Percentiles rank a stretch among this genome's conserved stretches.
Evolutionary conservation across 2,329 filamentous ascomycete species (phyloP).

Genomic region (Aspergillus aculeatus): DNA sequence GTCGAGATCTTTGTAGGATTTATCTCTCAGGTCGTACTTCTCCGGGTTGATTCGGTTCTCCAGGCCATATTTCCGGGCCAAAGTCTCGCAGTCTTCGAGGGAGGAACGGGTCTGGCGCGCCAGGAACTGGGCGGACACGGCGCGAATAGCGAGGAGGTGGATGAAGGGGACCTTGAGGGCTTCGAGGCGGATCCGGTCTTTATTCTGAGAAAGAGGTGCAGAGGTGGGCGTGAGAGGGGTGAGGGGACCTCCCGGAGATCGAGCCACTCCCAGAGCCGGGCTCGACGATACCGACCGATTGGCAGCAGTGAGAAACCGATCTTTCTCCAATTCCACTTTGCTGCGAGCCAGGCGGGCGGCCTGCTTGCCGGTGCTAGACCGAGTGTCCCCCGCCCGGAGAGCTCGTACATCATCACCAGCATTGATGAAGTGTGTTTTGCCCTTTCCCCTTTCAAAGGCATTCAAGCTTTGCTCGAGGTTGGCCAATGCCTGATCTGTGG

Average conservation of each 20-base stretch:
- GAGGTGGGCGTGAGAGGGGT: slow-evolving; percentile 46
- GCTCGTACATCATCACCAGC: slow-evolving; percentile 38
- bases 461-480: slow-evolving; percentile 60
- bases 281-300: slow-evolving; percentile 44
- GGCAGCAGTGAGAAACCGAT: slow-evolving; percentile 39
- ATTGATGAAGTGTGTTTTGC: slow-evolving; percentile 49
- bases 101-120: slow-evolving; percentile 49
- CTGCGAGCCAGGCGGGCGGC: slow-evolving; percentile 31
- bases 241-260: slow-evolving; percentile 35
- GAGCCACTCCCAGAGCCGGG: slow-evolving; percentile 39
- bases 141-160: slow-evolving; percentile 55
- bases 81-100: slow-evolving; percentile 47
- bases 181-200: slow-evolving; percentile 41
- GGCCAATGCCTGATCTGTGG: slow-evolving; percentile 59
- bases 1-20: slow-evolving; percentile 61
- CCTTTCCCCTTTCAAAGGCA: slow-evolving; percentile 59
- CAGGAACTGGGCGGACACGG: slow-evolving; percentile 50
- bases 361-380: slow-evolving; percentile 30
- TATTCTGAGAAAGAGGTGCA: slow-evolving; percentile 37
- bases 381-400: slow-evolving; percentile 36
- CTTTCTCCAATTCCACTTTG: slow-evolving; percentile 43
- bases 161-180: slow-evolving; percentile 48
- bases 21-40: slow-evolving; percentile 57
- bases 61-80: slow-evolving; percentile 55
- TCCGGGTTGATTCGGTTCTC: slow-evolving; percentile 49